Evolutionary conservation across 768 basidiomycete species (phyloP), one percentile per base, ranked within the genome.

Genomic region (Boletus sp.): DNA sequence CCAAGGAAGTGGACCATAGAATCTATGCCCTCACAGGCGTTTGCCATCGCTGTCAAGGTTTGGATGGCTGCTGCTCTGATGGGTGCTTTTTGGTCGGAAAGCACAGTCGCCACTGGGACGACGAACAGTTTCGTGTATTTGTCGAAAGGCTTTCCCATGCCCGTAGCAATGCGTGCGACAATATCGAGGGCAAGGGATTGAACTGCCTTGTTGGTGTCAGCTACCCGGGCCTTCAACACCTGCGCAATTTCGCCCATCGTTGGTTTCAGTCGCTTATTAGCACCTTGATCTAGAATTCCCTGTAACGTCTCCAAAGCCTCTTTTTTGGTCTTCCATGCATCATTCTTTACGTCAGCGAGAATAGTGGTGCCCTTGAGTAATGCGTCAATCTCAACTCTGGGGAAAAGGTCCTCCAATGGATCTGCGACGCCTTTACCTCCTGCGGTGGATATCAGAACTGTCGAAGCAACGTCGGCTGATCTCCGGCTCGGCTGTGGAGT

Each of bases 311-410:
- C 97, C 54, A 98, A 77, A 4, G 91, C 94, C 64, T 98, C 96
- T 69, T 99, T 99, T 73, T 95, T 88, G 1, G 83, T 84, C 75
- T 98, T 98, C 96, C 96, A 99, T 0, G 93, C 87, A 59, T 96
- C 95, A 61, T 86, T 96, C 74, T 92, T 94, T 10, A 87, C 79
- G 62, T 93, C 92, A 2, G 84, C 77, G 15, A 97, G 72, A 44
- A 95, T 87, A 5, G 85, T 84, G 1, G 92, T 92, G 23, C 88
- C 88, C 58, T 87, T 88, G 50, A 98, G 75, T 25, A 99, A 71
- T 50, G 82, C 78, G 60, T 98, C 95, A 38, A 98, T 77, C 64
- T 99, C 97, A 38, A 98, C 90, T 29, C 97, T 84, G 27, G 97
- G 97, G 69, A 97, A 96, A 38, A 99, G 77, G 45, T 97, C 94